Conservation (phyloP, 73 alveolate genomes). For the Tetrahymena malaccensis region DNA sequence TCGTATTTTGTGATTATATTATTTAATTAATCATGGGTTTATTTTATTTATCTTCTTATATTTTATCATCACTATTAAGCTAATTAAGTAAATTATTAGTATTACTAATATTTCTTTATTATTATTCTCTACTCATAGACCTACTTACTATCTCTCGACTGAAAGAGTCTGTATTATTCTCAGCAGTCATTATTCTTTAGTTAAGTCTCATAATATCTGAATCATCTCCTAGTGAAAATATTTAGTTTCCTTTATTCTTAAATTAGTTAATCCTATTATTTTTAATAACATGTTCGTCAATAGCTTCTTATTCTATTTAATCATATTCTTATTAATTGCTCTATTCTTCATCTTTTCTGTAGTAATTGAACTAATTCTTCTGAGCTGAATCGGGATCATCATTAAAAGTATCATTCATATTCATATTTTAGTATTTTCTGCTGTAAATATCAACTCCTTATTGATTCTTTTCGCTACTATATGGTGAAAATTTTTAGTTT, state of each 20-base stretch:
- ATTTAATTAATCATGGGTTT: too few relatives aligned
- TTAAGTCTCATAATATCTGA: neutral
- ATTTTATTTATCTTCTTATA: neutral
- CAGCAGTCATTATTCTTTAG: neutral
- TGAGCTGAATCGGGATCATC: neutral
- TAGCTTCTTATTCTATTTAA: neutral
- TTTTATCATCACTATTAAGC: neutral
- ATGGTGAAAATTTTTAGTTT: neutral
- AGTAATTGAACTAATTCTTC: neutral
- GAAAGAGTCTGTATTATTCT: neutral
- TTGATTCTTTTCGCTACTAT: neutral
- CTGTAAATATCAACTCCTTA: neutral
- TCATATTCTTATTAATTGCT: neutral
- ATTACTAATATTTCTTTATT: neutral
- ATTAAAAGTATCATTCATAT: neutral
- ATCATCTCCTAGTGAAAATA: neutral
- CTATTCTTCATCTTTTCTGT: neutral
- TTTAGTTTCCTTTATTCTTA: neutral
- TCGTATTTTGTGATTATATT: neutral
- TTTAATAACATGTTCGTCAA: neutral
- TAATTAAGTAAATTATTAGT: neutral
- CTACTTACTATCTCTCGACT: neutral
- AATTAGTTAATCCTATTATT: neutral
- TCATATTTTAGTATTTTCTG: neutral
- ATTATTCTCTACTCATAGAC: neutral